These are phyloP conservation scores for Blattamonas nauphoetae DNA, from an alignment of 78 protist species.

Conservation along the genomic window DNA sequence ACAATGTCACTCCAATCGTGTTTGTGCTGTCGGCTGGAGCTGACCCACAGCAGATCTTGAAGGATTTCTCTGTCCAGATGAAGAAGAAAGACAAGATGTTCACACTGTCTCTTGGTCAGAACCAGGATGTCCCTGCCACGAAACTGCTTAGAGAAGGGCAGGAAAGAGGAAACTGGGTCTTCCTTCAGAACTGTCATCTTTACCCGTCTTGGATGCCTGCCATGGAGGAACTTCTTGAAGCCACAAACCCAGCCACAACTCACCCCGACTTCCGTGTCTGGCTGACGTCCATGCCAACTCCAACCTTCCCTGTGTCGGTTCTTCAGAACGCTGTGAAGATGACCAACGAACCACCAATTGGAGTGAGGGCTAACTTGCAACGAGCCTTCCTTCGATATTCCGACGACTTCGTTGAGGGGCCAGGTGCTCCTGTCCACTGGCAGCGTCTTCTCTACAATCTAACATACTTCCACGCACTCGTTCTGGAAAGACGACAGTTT, in stretches of 20 bases:
- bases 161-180: slow-evolving; percentile 34
- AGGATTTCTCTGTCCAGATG: background rate
- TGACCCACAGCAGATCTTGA: slow-evolving; percentile 50
- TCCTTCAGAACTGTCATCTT: slow-evolving; percentile 73
- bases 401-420: background rate
- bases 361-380: slow-evolving; percentile 32
- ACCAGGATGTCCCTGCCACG: slow-evolving; percentile 55
- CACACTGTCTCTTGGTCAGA: slow-evolving; percentile 64
- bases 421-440: slow-evolving; percentile 10
- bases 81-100: background rate
- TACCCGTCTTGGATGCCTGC: slow-evolving; percentile 51
- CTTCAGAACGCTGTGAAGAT: slow-evolving; percentile 55
- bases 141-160: slow-evolving; percentile 13
- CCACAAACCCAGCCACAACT: background rate
- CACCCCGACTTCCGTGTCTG: slow-evolving; percentile 64
- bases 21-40: slow-evolving; percentile 76
- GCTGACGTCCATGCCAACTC: slow-evolving; percentile 54
- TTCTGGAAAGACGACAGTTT: slow-evolving; percentile 35
- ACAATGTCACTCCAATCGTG: slow-evolving; percentile 54
- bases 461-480: slow-evolving; percentile 33
- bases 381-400: background rate
- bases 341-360: slow-evolving; percentile 56
- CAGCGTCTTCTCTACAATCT: slow-evolving; percentile 11
- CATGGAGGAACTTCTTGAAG: slow-evolving; percentile 33
- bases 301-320: slow-evolving; percentile 51